Evolutionary conservation across 2,329 filamentous ascomycete species (phyloP).

Genomic region (Scedosporium boydii): DNA sequence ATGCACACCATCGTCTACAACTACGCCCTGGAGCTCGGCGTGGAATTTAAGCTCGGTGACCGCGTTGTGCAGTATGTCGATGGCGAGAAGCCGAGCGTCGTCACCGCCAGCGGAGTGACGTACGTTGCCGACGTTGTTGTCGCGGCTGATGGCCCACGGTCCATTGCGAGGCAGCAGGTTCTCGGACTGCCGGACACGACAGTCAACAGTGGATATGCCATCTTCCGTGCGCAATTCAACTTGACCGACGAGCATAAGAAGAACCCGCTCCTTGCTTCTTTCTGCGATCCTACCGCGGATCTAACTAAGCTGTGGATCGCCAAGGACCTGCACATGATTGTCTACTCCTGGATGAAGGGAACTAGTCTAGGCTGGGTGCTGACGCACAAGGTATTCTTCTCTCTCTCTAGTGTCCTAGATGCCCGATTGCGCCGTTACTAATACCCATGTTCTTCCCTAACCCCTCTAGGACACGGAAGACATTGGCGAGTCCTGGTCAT

Average conservation of each 20-base stretch:
- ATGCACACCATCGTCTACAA: not conserved
- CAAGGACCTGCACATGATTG: not conserved
- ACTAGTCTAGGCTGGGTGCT: not conserved
- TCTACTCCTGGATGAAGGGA: not conserved
- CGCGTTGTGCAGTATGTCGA: not conserved
- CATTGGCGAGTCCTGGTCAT: conserved; percentile 30
- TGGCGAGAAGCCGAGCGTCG: not conserved
- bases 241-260: not conserved
- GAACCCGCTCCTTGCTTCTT: not conserved
- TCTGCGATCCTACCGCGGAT: not conserved
- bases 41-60: not conserved
- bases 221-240: not conserved
- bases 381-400: not conserved
- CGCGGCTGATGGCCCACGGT: not conserved
- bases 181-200: not conserved
- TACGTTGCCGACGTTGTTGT: not conserved
- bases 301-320: not conserved
- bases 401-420: not conserved
- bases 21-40: not conserved
- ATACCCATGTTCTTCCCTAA: not conserved
- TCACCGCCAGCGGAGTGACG: not conserved
- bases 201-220: not conserved
- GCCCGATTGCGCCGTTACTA: not conserved
- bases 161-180: not conserved
- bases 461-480: conserved; percentile 23